These are phyloP conservation scores for Emericellopsis terricola DNA, from an alignment of 495 filamentous ascomycete genomes.

Conservation along the genomic window DNA sequence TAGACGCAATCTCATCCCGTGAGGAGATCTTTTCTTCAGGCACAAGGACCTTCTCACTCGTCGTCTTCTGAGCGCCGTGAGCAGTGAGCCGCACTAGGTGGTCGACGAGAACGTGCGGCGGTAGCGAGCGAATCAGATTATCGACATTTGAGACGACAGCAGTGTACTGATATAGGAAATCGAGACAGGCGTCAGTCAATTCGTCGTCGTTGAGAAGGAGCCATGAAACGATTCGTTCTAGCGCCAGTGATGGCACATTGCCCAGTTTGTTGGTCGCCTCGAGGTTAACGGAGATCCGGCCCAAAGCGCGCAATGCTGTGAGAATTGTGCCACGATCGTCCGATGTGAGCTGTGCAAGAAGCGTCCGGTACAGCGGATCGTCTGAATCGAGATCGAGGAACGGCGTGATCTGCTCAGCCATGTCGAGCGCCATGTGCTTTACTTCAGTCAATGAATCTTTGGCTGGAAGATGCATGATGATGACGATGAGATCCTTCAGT, in stretches of 20 bases:
- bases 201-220: slow-evolving; percentile 85
- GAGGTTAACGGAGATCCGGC: slow-evolving; percentile 72
- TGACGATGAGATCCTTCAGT: slow-evolving; percentile 62
- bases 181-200: slow-evolving; percentile 65
- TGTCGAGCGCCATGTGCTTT: slow-evolving; percentile 82
- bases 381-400: slow-evolving; percentile 51
- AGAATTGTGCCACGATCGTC: slow-evolving; percentile 74
- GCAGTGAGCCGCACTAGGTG: slow-evolving; percentile 63
- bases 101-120: slow-evolving; percentile 48
- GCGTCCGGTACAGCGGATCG: slow-evolving; percentile 61
- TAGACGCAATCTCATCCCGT: slow-evolving; percentile 44
- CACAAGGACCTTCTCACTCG: slow-evolving; percentile 25
- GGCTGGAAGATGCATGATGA: slow-evolving; percentile 61
- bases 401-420: slow-evolving; percentile 76
- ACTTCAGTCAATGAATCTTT: slow-evolving; percentile 64
- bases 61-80: slow-evolving; percentile 37
- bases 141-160: slow-evolving; percentile 74
- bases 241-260: slow-evolving; percentile 41
- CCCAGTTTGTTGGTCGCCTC: slow-evolving; percentile 60
- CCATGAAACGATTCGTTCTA: slow-evolving; percentile 60
- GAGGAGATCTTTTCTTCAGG: slow-evolving; percentile 17
- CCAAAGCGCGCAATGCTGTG: slow-evolving; percentile 65
- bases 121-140: slow-evolving; percentile 38
- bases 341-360: slow-evolving; percentile 51
- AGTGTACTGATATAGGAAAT: slow-evolving; percentile 93